phyloP scores from a whole-genome alignment of 495 filamentous ascomycete genomes.

The Podospora pseudoanserina region DNA sequence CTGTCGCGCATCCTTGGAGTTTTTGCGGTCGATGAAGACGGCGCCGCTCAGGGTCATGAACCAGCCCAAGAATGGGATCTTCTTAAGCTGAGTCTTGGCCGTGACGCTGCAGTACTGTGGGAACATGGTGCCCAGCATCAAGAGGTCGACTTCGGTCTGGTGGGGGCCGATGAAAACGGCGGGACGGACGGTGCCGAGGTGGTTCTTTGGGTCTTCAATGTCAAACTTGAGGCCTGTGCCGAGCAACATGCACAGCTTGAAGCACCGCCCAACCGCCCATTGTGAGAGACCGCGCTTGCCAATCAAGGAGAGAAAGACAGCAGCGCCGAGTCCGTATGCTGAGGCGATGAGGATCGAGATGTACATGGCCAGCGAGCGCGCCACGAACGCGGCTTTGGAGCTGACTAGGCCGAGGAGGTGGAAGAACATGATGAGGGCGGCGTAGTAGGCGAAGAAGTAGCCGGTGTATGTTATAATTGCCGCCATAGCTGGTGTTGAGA shows the following conservation, averaged over 20 bases:
- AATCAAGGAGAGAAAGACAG: conserved; percentile 63
- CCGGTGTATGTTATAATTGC: conserved; percentile 40
- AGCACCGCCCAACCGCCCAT: conserved; percentile 76
- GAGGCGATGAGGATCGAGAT: conserved; percentile 62
- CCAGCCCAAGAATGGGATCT: conserved; percentile 87
- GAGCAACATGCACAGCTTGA: conserved; percentile 74
- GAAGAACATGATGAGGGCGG: conserved; percentile 56
- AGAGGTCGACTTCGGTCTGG: conserved; percentile 90
- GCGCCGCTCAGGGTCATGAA: conserved; percentile 89
- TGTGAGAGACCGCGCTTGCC: conserved; percentile 75
- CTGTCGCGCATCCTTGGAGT: conserved; percentile 72
- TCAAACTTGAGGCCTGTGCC: conserved; percentile 77
- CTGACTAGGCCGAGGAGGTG: conserved; percentile 53
- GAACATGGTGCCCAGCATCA: conserved; percentile 83
- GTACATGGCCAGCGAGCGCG: conserved; percentile 69
- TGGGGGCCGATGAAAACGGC: conserved; percentile 92
- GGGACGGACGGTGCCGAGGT: conserved; percentile 64
- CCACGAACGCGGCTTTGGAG: conserved; percentile 61
- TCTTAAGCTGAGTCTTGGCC: conserved; percentile 80
- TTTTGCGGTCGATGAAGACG: conserved; percentile 90
- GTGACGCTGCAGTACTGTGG: conserved; percentile 91
- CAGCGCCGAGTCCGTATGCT: conserved; percentile 72
- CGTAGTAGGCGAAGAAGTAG: conserved; percentile 56
- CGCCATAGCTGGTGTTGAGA: conserved; percentile 21
- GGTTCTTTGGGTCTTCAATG: conserved; percentile 62